Evolutionary conservation across 1,139 yeast genomes (phyloP).

Genomic region (Lodderomyces beijingensis): DNA sequence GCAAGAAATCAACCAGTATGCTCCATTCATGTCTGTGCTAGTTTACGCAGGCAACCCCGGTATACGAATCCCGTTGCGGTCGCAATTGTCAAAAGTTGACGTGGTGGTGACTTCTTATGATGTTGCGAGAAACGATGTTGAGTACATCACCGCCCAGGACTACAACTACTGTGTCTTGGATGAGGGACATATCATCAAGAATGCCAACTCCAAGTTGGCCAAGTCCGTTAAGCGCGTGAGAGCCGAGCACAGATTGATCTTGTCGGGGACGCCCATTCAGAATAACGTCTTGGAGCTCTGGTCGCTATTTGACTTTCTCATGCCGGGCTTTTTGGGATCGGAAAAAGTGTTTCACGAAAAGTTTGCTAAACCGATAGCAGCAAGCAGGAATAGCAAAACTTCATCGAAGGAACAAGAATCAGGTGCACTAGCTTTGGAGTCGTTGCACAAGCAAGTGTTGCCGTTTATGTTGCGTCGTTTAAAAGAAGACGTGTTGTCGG

Average conservation of each 20-base stretch:
- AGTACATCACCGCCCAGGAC: slow-evolving; percentile 53
- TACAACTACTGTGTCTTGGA: slow-evolving; percentile 95
- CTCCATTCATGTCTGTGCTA: slow-evolving; percentile 78
- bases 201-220: slow-evolving; percentile 82
- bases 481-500: slow-evolving; percentile 94
- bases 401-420: slow-evolving; percentile 95
- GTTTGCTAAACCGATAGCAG: slow-evolving; percentile 96
- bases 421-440: slow-evolving; percentile 93
- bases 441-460: slow-evolving; percentile 90
- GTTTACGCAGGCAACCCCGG: slow-evolving; percentile 94
- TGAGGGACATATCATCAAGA: slow-evolving; percentile 97
- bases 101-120: slow-evolving; percentile 94
- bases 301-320: slow-evolving; percentile 94
- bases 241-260: slow-evolving; percentile 85
- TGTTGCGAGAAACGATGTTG: slow-evolving; percentile 89
- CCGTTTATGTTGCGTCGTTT: slow-evolving; percentile 95
- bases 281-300: slow-evolving; percentile 94
- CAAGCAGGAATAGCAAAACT: slow-evolving; percentile 84
- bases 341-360: slow-evolving; percentile 93
- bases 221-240: slow-evolving; percentile 77
- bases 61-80: slow-evolving; percentile 56
- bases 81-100: slow-evolving; percentile 57
- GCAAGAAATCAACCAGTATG: slow-evolving; percentile 85
- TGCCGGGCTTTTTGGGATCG: slow-evolving; percentile 98
- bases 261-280: slow-evolving; percentile 98